Conservation (phyloP, 2,329 filamentous ascomycete genomes). For the Fusarium sp. region DNA sequence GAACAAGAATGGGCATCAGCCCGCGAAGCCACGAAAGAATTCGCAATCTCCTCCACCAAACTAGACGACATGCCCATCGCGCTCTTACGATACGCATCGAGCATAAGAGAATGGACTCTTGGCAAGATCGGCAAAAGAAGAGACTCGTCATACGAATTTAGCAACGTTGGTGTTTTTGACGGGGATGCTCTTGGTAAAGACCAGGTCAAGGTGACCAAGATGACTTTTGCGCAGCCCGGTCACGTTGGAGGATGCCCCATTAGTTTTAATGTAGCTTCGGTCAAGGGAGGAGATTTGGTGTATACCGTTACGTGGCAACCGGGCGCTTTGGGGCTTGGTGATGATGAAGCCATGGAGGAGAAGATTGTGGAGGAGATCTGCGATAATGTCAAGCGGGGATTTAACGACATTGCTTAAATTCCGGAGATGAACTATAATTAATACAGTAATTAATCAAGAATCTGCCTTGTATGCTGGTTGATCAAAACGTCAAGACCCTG, state of each 20-base stretch:
- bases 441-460: not conserved
- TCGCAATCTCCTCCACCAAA: conserved; percentile 23
- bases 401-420: conserved; percentile 22
- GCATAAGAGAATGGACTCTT: conserved; percentile 40
- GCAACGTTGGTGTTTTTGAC: conserved; percentile 41
- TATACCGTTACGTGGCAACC: conserved; percentile 44
- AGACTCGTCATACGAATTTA: conserved; percentile 42
- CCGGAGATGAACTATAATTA: not conserved
- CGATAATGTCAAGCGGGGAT: conserved; percentile 21
- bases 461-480: conserved; percentile 9
- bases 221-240: conserved; percentile 45
- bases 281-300: conserved; percentile 37
- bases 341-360: conserved; percentile 31
- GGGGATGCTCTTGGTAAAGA: not conserved
- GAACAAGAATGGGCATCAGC: conserved; percentile 39
- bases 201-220: conserved; percentile 22
- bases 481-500: not conserved
- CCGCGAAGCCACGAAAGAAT: conserved; percentile 17
- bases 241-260: conserved; percentile 35
- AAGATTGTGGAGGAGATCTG: conserved; percentile 38
- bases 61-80: conserved; percentile 40
- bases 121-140: conserved; percentile 36
- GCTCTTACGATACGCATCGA: conserved; percentile 38
- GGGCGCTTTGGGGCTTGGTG: conserved; percentile 39
- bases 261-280: conserved; percentile 37